Evolutionary conservation across 192 early-diverging fungal genomes (phyloP), one percentile per base, ranked within the genome.

Genomic region (Diversispora eburnea): DNA sequence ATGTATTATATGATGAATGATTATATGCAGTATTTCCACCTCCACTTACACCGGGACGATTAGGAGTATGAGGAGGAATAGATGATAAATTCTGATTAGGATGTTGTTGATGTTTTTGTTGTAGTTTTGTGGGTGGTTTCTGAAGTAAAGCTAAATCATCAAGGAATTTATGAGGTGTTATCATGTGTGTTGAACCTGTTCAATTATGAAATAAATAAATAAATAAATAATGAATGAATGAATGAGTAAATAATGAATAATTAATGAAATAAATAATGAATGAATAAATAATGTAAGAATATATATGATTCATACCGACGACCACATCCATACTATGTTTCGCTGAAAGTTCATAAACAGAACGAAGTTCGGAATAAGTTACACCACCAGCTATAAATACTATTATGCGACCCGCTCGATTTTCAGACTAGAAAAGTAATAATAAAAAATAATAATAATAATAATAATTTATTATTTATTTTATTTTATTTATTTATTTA

Each of bases 381-480:
- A 73, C 71, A 22, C 94, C 94, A 48, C 94, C 94, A 42, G 91
- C 85, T 56, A 94, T 80, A 70, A 95, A 95, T 7, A 95, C 77
- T 60, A 94, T 85, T 17, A 93, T 66, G 12, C 88, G 76, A 17
- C 81, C 76, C 58, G 76, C 75, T 0, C 76, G 81, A 8, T 83
- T 64, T 45, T 83, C 87, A 9, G 47, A 20, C 48, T 72, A 67
- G 42, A 57, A 42, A 12, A 61, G 20, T 20, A 60, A 68, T 20
- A 76, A 1, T 49, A 78, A 58, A 33, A 64, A n/a, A 3, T 64
- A 52, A 55, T n/a, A n/a, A n/a, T n/a, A n/a, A n/a, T n/a, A n/a
- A n/a, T n/a, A n/a, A n/a, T n/a, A n/a, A n/a, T n/a, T 54, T 51
- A 41, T 73, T 70, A 80, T 69, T 49, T 22, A 4, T n/a, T n/a